Evolutionary conservation across 371 early-diverging fungal species (phyloP), one percentile per base, ranked within the genome.

Genomic region (Mucor indicus): DNA sequence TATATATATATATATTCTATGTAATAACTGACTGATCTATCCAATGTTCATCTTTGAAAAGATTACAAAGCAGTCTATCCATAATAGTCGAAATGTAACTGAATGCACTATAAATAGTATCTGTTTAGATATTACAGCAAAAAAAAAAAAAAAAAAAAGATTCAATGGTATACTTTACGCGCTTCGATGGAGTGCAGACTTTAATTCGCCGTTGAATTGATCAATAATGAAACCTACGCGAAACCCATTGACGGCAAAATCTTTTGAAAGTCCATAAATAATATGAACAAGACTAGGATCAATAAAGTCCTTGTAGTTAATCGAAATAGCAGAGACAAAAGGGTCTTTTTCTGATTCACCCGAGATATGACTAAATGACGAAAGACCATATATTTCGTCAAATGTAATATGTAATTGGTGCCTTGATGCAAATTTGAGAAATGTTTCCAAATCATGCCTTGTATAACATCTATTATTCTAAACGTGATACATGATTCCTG

Each of bases 351-450:
- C 35, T 3, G 16, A 31, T 1, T 41, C n/a, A 0, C 50, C 35
- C 6, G 62, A 29, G 2, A 66, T 43, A 20, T 73, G 69, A 15
- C 57, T 63, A 51, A 79, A 87, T 12, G 81, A 68, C 0, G 89
- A 87, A 10, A 91, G 64, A 7, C 83, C 90, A 63, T 91, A 93
- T 21, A 93, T 85, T 53, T 93, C 93, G 57, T 93, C 93, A 51
- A 79, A 71, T 6, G 90, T 58, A n/a, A 83, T 65, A 51, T 86
- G 90, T 9, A 93, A 43, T n/a, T 72, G 51, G 47, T 86, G 79
- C 29, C 55, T 57, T 23, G 75, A 69, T 2, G 86, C 85, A 60
- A 87, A 90, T 17, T 45, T 44, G 4, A 87, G 56, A 46, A 84
- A 67, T 3, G 56, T 57, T n/a, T 78, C 61, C 22, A 93, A 31